Evolutionary conservation across 345 rosid genomes (phyloP), one percentile per base, ranked within the genome.

Genomic region (Brassica cretica): DNA sequence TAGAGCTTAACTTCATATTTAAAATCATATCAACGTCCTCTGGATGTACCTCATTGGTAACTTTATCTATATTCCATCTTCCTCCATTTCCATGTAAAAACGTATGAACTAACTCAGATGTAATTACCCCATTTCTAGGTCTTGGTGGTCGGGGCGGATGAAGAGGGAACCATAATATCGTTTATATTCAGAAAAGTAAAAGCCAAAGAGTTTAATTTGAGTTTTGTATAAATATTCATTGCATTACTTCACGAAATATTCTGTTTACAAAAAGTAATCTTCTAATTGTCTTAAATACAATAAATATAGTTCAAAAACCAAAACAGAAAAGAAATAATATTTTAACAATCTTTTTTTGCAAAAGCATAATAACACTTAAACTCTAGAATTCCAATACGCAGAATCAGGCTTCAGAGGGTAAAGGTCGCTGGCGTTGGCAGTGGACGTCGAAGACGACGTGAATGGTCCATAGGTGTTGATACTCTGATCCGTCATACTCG

Each of bases 341-440:
- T 25, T n/a, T 60, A 46, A 46, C 53, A 46, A 46, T 14, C 5
- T 33, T 16, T 6, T 4, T 16, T 6, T 1, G 51, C 12, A 32
- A 61, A 44, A 76, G 64, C 44, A n/a, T 16, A 56, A 55, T 16
- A 39, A 66, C 49, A 7, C 9, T 61, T 66, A 78, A 65, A 25
- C 30, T 74, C 82, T 74, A 0, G 75, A 65, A 71, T 75, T 24
- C 77, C 76, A 83, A 16, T 81, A 60, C 25, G 60, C 66, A 51
- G 86, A 78, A 61, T 74, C 80, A 64, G 37, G 68, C 68, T 53
- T 49, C 6, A 75, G 24, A 14, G 86, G 82, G 53, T 81, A 81
- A 41, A 81, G 80, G 72, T 87, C 90, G 0, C 44, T 24, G 7
- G 46, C 78, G 27, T 81, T 82, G 5, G 81, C 35, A 9, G 87